Base-by-base conservation (phyloP, 2,329 filamentous ascomycete species). In the Cercospora nicotianae region DNA sequence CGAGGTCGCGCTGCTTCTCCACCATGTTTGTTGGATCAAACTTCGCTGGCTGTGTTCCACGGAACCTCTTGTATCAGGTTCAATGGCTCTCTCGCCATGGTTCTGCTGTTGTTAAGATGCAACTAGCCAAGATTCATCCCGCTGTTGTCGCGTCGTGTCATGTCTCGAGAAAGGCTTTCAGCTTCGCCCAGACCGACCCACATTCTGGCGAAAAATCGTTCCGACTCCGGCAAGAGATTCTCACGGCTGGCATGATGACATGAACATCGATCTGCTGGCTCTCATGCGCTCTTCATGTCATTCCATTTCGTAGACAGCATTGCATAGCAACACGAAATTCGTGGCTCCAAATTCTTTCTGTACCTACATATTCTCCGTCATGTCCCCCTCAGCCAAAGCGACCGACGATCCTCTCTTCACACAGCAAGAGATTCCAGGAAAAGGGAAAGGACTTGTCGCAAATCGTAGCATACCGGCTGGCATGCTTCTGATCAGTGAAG, bases 371-470 rank as follows among this genome's bases (percentile, higher is more conserved):
- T n/a, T 16, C 16, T 30, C 55, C 55, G 28, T 28, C 12, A 65
- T 65, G 63, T 39, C 63, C 53, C n/a, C 55, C 23, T 45, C 57
- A 12, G 39, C 36, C 39, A 53, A 6, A 42, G 36, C 23, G 16
- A 20, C 60, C 36, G 33, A 48, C 45, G 57, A 60, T 36, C 8
- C 36, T n/a, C 66, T 58, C 1, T 73, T 69, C 67, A 66, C 64
- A 9, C 33, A 69, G 6, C 65, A 70, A 60, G 60, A 68, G 23
- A 65, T 73, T 9, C 70, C 69, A 16, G 79, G 76, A 18, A 81
- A 79, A 73, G 81, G 82, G 2, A 78, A 78, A 76, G 80, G 81
- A 7, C 74, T 84, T 6, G 68, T 83, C 59, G 80, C 81, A 9
- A 75, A 48, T 6, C 60, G 68, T 23, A 69, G 77, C 58, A 81